Conservation (phyloP, 2,329 filamentous ascomycete species). For the Dactylellina sp. region DNA sequence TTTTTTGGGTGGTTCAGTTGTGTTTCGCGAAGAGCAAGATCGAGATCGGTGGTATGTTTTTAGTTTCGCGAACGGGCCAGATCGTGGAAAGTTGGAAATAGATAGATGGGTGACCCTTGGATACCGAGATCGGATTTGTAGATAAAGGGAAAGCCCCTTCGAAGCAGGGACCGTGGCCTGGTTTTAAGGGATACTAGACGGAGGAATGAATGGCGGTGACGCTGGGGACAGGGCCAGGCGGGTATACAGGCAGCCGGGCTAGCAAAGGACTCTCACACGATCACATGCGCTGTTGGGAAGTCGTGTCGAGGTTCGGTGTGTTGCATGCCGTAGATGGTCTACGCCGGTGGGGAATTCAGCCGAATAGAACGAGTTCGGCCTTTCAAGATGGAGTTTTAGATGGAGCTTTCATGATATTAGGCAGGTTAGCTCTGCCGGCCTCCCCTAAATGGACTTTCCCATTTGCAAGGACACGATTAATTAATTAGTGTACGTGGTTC, state of each 20-base stretch:
- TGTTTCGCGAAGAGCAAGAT: constrained; percentile 6
- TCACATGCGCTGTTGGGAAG: constrained; percentile 56
- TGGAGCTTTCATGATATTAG: constrained; percentile 18
- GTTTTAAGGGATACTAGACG: constrained; percentile 1
- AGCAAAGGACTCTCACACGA: constrained; percentile 43
- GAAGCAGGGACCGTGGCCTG: neutral
- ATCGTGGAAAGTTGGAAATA: neutral
- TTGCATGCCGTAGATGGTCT: constrained; percentile 19
- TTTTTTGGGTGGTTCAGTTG: neutral
- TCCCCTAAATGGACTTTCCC: constrained; percentile 48
- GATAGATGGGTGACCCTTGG: no score
- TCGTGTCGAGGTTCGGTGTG: constrained; percentile 41
- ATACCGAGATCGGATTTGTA: no score
- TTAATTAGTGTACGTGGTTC: constrained; percentile 9
- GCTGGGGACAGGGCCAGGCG: constrained; percentile 3
- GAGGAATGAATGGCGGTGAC: no score
- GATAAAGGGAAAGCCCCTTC: neutral
- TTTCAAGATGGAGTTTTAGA: neutral
- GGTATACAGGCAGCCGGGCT: constrained; percentile 27
- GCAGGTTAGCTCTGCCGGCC: constrained; percentile 26
- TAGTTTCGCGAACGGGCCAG: neutral
- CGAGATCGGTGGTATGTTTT: no score
- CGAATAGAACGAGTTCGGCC: neutral
- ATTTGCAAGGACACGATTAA: constrained; percentile 20
- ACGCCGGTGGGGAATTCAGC: constrained; percentile 3